A percentile compares a stretch with the other conserved stretches of the same genome.
phyloP scores from a whole-genome alignment of 2,329 filamentous ascomycete species.

The Penicillium verrucosum region DNA sequence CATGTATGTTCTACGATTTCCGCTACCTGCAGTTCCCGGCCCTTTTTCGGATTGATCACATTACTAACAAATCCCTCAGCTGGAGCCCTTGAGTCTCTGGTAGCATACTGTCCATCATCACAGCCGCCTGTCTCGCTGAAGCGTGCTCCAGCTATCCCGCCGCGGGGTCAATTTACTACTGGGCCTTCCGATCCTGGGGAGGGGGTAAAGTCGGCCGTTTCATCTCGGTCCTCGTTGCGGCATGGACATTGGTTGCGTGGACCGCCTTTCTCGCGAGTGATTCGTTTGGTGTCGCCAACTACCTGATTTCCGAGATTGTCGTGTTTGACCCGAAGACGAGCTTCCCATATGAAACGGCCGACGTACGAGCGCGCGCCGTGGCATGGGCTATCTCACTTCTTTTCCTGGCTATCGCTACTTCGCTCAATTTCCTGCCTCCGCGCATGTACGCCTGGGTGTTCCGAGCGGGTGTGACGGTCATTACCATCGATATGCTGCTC shows the following conservation, averaged over 20 bases:
- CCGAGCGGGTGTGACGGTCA: conserved; percentile 41
- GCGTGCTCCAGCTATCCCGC: conserved; percentile 32
- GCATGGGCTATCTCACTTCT: conserved; percentile 43
- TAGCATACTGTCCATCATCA: conserved; percentile 25
- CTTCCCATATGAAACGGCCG: conserved; percentile 38
- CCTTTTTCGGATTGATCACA: background rate
- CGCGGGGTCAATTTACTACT: conserved; percentile 33
- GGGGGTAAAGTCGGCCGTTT: conserved; percentile 32
- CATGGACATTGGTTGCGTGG: conserved; percentile 57
- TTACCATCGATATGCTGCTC: conserved; percentile 45
- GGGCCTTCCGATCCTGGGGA: conserved; percentile 30
- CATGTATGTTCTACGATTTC: conserved; percentile 13
- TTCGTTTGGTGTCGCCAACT: conserved; percentile 28
- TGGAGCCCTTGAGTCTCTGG: conserved; percentile 27
- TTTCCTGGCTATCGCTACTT: conserved; percentile 30
- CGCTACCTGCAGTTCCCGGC: background rate
- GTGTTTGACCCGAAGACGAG: conserved; percentile 38
- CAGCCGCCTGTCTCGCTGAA: conserved; percentile 31
- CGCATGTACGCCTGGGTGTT: conserved; percentile 45
- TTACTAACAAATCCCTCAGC: background rate
- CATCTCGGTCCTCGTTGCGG: conserved; percentile 50
- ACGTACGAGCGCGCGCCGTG: conserved; percentile 44
- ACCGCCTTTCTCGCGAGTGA: conserved; percentile 38
- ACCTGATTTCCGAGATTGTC: conserved; percentile 35
- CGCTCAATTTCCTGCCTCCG: conserved; percentile 35